Conservation (phyloP, 306 rosid genomes). For the Dryas octopetala region DNA sequence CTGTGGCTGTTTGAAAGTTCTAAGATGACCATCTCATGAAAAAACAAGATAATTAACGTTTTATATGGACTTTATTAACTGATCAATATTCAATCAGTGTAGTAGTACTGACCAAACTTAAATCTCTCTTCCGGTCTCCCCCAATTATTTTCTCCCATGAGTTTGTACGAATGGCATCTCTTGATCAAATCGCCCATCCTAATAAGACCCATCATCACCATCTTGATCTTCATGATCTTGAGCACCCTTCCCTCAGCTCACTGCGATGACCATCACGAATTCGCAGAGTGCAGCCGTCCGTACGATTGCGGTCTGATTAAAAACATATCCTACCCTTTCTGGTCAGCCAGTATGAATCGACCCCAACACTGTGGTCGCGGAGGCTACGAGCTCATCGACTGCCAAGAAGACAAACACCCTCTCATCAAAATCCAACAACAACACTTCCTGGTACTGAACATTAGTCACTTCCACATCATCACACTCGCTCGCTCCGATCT, state of each 20-base stretch:
- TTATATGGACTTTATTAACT: no score
- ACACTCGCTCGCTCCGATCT: conserved; percentile 21
- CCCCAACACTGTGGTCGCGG: not conserved
- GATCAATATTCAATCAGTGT: no score
- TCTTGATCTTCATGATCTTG: no score
- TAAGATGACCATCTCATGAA: no score
- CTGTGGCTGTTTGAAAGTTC: no score
- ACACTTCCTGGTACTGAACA: not conserved
- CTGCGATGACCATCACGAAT: not conserved
- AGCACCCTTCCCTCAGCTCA: not conserved
- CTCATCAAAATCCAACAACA: not conserved
- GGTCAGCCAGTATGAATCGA: conserved; percentile 2
- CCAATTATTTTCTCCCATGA: no score
- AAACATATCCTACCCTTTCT: conserved; percentile 34
- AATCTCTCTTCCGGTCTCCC: no score
- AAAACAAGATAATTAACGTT: no score
- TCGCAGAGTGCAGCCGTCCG: not conserved
- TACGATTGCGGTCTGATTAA: conserved; percentile 21
- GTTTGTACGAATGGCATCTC: no score
- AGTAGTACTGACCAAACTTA: no score
- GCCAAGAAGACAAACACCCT: not conserved
- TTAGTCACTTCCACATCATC: conserved; percentile 3
- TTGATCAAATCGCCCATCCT: no score
- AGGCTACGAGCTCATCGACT: conserved; percentile 7
- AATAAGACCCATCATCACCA: no score